Percentiles rank a stretch among this genome's conserved stretches.
phyloP scores from a whole-genome alignment of 1,139 yeast genomes.

The Pichia sp. region DNA sequence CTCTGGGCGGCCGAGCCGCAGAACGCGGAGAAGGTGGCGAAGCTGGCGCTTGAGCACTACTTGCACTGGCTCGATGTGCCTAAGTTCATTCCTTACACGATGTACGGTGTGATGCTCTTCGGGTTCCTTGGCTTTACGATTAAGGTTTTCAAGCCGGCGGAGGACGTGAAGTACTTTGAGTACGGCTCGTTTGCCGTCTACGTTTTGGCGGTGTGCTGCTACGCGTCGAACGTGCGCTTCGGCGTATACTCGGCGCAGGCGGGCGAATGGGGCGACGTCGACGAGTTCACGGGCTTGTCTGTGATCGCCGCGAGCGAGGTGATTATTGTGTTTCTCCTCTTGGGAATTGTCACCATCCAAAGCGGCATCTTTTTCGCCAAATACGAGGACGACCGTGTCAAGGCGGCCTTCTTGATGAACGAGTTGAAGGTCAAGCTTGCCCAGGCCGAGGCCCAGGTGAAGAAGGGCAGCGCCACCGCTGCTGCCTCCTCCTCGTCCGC shows the following conservation, averaged over 20 bases:
- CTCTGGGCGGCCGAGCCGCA: conserved; percentile 55
- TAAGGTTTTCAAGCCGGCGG: conserved; percentile 80
- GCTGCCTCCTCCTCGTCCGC: conserved; percentile 9
- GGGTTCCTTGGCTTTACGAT: conserved; percentile 72
- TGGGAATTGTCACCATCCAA: conserved; percentile 80
- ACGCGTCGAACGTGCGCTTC: conserved; percentile 78
- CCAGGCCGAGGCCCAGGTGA: conserved; percentile 21
- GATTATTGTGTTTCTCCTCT: conserved; percentile 63
- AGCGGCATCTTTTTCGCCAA: conserved; percentile 88
- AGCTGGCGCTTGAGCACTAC: conserved; percentile 66
- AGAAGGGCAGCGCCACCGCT: conserved; percentile 6
- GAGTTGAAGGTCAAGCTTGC: conserved; percentile 33
- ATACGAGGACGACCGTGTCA: conserved; percentile 60
- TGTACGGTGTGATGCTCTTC: conserved; percentile 47
- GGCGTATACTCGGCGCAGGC: conserved; percentile 68
- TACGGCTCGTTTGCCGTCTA: conserved; percentile 75
- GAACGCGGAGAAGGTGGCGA: conserved; percentile 40
- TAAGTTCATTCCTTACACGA: conserved; percentile 49
- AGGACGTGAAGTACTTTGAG: conserved; percentile 81
- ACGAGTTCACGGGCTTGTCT: conserved; percentile 76
- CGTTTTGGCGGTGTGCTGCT: conserved; percentile 69
- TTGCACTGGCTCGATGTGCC: conserved; percentile 67
- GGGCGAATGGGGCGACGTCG: conserved; percentile 93
- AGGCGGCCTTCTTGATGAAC: conserved; percentile 42
- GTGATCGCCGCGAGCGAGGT: conserved; percentile 89